Percentiles rank a stretch among this genome's conserved stretches.
These are phyloP conservation scores for Paracorniculantispora psalliotae DNA, from an alignment of 2,329 filamentous ascomycete genomes.

Conservation along the genomic window DNA sequence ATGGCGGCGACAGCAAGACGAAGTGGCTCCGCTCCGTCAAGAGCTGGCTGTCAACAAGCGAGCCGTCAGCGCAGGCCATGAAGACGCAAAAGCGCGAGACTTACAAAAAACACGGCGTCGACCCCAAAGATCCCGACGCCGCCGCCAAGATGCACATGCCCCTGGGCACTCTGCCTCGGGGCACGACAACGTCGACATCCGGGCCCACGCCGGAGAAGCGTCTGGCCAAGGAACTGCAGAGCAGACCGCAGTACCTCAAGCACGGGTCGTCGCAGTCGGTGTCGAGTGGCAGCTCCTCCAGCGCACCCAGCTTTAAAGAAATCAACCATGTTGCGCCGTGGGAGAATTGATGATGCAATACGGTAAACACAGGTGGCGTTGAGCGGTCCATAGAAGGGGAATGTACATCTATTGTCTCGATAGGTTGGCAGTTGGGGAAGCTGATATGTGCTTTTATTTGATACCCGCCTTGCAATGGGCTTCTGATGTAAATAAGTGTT, in stretches of 20 bases:
- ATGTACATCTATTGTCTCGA: no score
- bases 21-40: conserved; percentile 41
- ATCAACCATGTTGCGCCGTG: conserved; percentile 30
- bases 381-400: no score
- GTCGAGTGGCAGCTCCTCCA: conserved; percentile 32
- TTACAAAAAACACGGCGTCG: conserved; percentile 40
- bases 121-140: conserved; percentile 38
- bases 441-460: neutral
- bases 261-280: conserved; percentile 26
- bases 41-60: conserved; percentile 43
- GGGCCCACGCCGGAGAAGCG: conserved; percentile 44
- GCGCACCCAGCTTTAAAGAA: conserved; percentile 24
- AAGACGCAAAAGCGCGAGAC: conserved; percentile 40
- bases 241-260: conserved; percentile 23
- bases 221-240: conserved; percentile 29
- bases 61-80: conserved; percentile 46
- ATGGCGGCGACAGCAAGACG: conserved; percentile 16
- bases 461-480: neutral
- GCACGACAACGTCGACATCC: conserved; percentile 41
- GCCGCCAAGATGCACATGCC: conserved; percentile 43
- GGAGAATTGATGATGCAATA: conserved; percentile 18
- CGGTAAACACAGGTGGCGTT: no score
- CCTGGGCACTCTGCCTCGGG: conserved; percentile 38
- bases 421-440: neutral
- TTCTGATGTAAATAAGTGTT: neutral